Conservation (phyloP, 306 rosid species). For the cucumber (Cucumis sativus) region DNA sequence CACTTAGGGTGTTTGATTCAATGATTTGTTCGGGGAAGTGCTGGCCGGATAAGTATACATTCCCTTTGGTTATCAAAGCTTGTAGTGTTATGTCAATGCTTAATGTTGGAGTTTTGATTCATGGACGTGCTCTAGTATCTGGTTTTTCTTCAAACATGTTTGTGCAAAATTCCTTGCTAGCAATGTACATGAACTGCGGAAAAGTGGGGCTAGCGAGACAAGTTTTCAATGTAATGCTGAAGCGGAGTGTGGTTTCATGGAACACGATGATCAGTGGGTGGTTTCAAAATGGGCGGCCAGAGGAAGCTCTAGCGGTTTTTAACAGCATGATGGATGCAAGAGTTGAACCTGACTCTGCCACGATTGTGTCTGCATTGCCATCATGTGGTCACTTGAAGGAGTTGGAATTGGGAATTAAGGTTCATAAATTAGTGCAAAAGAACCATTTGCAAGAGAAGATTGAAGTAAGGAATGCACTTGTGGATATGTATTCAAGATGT, state of each 20-base stretch:
- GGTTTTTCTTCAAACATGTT: slow-evolving; percentile 37
- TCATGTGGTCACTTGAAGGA: slow-evolving; percentile 51
- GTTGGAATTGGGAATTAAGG: slow-evolving; percentile 37
- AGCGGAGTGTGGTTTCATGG: slow-evolving; percentile 65
- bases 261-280: slow-evolving; percentile 70
- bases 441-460: slow-evolving; percentile 41
- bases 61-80: slow-evolving; percentile 62
- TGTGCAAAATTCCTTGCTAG: slow-evolving; percentile 62
- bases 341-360: slow-evolving; percentile 61
- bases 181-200: slow-evolving; percentile 72
- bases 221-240: slow-evolving; percentile 51
- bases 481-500: slow-evolving; percentile 80
- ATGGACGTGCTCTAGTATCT: slow-evolving; percentile 36
- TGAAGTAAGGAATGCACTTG: slow-evolving; percentile 42
- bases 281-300: slow-evolving; percentile 32
- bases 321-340: slow-evolving; percentile 43
- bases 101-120: slow-evolving; percentile 44
- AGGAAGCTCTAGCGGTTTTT: slow-evolving; percentile 43
- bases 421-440: slow-evolving; percentile 38
- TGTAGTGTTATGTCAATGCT: slow-evolving; percentile 39
- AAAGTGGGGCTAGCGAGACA: slow-evolving; percentile 31
- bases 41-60: slow-evolving; percentile 49
- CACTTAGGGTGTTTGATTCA: slow-evolving; percentile 39
- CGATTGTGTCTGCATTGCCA: slow-evolving; percentile 65
- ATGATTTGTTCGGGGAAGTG: slow-evolving; percentile 33